Evolutionary conservation across 257 asterid species (phyloP), one percentile per base, ranked within the genome.

Genomic region (Thymus mandschuricus): DNA sequence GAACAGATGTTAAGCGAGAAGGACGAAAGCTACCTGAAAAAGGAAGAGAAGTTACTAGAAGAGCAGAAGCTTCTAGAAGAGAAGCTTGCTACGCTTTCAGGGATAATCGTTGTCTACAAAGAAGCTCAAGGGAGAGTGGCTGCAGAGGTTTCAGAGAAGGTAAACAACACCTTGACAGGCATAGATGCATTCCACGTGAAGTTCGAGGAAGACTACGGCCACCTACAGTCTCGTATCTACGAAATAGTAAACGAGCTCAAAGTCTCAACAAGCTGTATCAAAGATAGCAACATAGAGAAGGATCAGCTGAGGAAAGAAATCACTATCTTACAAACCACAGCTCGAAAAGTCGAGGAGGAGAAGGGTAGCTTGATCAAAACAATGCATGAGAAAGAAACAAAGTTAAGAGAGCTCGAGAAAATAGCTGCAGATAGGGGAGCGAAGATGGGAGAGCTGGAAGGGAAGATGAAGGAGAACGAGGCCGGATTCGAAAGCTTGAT

Each of bases 201-300:
- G 89, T 88, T 86, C 34, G 98, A 95, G 89, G 99, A 95, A 80
- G 98, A 88, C 72, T 86, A 83, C 21, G 95, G 99, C 10, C 97
- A 87, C 89, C 59, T 88, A 74, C 97, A 92, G 84, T 87, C 97
- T 66, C 91, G 98, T 12, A 75, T 92, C 21, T 85, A 84, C 43
- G 96, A 90, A 74, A 80, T 83, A 60, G 73, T 80, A 52, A 85
- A 85, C 49, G 98, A 92, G 83, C 83, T 92, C 41, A 86, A 85
- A 82, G 82, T 77, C 51, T 55, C 86, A 33, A 77, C 52, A 57
- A 81, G 74, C 74, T 78, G 83, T 85, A 82, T 89, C 45, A 85
- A 80, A 73, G 95, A 86, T 43, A 72, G 77, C 6, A 83, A 77
- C 30, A 55, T 28, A 13, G 88, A 81, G 71, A 88, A 78, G 76